phyloP scores from a whole-genome alignment of 2,329 filamentous ascomycete genomes.

The Colletotrichum sidae region DNA sequence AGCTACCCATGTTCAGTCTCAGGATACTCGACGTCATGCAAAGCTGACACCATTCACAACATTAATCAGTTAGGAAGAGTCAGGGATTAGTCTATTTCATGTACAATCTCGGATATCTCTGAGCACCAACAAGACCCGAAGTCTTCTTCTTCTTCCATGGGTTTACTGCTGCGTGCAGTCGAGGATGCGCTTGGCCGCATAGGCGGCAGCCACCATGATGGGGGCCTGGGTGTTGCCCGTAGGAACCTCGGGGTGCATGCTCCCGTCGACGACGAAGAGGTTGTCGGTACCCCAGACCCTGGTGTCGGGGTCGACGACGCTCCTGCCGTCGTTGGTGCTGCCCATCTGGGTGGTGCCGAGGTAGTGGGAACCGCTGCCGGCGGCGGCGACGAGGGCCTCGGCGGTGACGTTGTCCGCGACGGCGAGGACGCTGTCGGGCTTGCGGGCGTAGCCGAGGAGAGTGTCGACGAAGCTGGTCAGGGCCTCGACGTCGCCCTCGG shows the following conservation, averaged over 20 bases:
- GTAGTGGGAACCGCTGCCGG: slow-evolving; percentile 45
- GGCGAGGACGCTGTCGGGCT: slow-evolving; percentile 39
- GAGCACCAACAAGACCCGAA: too few relatives aligned
- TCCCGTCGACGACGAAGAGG: slow-evolving; percentile 46
- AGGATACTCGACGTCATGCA: too few relatives aligned
- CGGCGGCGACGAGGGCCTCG: slow-evolving; percentile 41
- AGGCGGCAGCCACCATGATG: slow-evolving; percentile 36
- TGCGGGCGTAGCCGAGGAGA: slow-evolving; percentile 42
- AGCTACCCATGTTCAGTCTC: too few relatives aligned
- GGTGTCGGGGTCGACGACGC: slow-evolving; percentile 47
- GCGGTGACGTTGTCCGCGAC: slow-evolving; percentile 40
- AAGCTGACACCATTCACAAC: too few relatives aligned
- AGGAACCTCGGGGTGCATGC: slow-evolving; percentile 49
- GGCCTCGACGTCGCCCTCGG: slow-evolving; percentile 44
- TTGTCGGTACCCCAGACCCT: slow-evolving; percentile 47
- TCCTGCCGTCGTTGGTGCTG: slow-evolving; percentile 44
- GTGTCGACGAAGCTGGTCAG: slow-evolving; percentile 43
- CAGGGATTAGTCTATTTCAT: too few relatives aligned
- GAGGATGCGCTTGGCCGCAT: slow-evolving; percentile 33
- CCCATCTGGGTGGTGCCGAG: slow-evolving; percentile 48
- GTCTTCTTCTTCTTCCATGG: too few relatives aligned
- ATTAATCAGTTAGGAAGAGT: too few relatives aligned
- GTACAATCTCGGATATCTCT: too few relatives aligned
- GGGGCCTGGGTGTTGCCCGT: slow-evolving; percentile 37
- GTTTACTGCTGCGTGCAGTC: neutral